These are phyloP conservation scores for Skeletonema potamos DNA, from an alignment of 108 stramenopile species.

Conservation along the genomic window DNA sequence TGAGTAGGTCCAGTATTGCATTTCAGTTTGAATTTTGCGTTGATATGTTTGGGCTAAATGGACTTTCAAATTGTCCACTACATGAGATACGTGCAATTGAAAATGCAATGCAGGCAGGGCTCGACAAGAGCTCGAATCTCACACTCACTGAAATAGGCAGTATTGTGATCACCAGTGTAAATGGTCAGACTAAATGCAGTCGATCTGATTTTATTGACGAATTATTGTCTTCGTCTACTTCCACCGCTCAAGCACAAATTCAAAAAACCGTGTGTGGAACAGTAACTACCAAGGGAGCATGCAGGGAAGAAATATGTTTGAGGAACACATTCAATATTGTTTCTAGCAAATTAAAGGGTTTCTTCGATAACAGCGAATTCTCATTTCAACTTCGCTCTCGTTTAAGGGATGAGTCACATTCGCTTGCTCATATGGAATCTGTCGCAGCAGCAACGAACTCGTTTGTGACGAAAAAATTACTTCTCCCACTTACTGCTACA, in stretches of 20 bases:
- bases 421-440: background rate
- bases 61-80: background rate
- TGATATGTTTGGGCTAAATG: background rate
- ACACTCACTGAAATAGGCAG: background rate
- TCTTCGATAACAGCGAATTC: background rate
- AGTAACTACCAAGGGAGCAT: background rate
- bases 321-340: background rate
- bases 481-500: background rate
- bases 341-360: background rate
- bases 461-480: slow-evolving; percentile 2
- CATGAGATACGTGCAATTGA: background rate
- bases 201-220: background rate
- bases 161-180: background rate
- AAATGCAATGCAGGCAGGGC: slow-evolving; percentile 6
- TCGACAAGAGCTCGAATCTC: background rate
- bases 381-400: background rate
- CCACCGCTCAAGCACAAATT: background rate
- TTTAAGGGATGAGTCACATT: background rate
- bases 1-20: slow-evolving; percentile 3
- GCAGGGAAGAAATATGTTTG: slow-evolving; percentile 2
- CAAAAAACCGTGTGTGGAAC: background rate
- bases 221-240: background rate
- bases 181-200: slow-evolving; percentile 2
- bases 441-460: background rate
- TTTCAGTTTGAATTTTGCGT: slow-evolving; percentile 22